Evolutionary conservation across 2,329 filamentous ascomycete species (phyloP).

Genomic region (Cordyceps pruinosa): DNA sequence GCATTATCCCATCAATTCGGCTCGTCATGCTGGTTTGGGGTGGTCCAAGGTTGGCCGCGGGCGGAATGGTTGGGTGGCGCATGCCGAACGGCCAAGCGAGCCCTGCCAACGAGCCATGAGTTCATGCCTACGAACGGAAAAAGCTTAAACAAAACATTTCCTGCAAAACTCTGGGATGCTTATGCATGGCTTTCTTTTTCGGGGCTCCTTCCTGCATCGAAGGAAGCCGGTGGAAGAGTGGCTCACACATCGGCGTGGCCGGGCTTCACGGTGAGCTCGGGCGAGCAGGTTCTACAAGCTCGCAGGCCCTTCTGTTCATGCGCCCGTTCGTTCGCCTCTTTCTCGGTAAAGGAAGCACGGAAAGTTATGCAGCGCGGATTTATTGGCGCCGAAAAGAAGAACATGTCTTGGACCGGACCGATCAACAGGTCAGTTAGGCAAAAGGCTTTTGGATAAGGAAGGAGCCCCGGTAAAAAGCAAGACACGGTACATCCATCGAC

Average conservation of each 20-base stretch:
- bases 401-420: slow-evolving; percentile 4
- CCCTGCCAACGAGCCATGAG: no score
- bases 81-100: no score
- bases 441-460: neutral
- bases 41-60: no score
- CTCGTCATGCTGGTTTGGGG: no score
- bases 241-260: neutral
- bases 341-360: neutral
- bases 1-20: no score
- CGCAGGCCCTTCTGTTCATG: neutral
- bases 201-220: neutral
- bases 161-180: neutral
- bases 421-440: neutral
- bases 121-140: no score
- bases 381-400: neutral
- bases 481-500: neutral
- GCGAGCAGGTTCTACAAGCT: neutral
- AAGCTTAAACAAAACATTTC: no score
- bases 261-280: neutral
- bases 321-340: neutral
- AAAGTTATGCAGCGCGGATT: neutral
- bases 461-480: neutral
- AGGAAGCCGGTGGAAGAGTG: neutral
- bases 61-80: no score
- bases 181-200: neutral